Conservation (phyloP, 2,329 filamentous ascomycete species). For the Xylariaceae sp. region DNA sequence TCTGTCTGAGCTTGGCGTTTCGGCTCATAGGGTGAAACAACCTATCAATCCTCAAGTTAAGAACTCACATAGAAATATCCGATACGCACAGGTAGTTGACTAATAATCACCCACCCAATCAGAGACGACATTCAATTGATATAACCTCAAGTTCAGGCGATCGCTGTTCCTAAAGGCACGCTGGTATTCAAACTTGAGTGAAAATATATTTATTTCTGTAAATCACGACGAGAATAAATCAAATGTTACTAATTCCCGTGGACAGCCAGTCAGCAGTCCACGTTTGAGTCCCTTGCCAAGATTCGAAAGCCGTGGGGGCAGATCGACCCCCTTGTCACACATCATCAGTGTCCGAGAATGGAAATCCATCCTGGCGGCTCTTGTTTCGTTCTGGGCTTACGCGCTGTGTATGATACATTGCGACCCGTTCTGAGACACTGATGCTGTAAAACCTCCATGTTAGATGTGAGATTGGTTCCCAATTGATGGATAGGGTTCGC, state of each 20-base stretch:
- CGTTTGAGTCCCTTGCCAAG: neutral
- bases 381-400: slow-evolving; percentile 21
- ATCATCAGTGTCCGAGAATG: slow-evolving; percentile 17
- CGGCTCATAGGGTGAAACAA: slow-evolving; percentile 2
- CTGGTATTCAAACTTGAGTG: too few species aligned
- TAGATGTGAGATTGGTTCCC: slow-evolving; percentile 10
- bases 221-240: too few species aligned
- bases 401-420: slow-evolving; percentile 27
- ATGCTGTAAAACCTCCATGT: slow-evolving; percentile 25
- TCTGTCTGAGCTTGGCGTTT: slow-evolving; percentile 10
- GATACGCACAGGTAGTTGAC: too few species aligned
- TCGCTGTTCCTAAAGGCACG: too few species aligned
- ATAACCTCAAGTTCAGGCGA: too few species aligned
- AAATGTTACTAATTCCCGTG: too few species aligned
- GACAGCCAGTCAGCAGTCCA: too few species aligned
- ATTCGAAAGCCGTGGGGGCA: neutral
- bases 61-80: too few species aligned
- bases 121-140: too few species aligned
- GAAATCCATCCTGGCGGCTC: slow-evolving; percentile 15
- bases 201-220: too few species aligned
- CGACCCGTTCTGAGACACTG: slow-evolving; percentile 28
- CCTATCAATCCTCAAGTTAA: too few species aligned
- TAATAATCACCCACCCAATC: too few species aligned
- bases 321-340: neutral
- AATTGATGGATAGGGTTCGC: slow-evolving; percentile 22